Conservation (phyloP, 2,329 filamentous ascomycete species). For the Xylaria arbuscula region DNA sequence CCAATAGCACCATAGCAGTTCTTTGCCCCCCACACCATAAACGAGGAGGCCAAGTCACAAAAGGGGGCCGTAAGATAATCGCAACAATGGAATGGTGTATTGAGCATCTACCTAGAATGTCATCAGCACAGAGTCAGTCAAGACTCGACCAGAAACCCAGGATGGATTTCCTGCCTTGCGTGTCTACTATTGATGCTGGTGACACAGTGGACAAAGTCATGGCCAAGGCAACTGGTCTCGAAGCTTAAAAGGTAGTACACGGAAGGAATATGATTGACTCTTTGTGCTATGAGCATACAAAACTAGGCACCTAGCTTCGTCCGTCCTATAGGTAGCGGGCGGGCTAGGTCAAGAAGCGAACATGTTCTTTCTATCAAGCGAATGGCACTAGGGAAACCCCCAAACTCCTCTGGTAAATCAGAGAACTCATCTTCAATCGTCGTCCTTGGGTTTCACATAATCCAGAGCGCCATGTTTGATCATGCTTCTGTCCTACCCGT, state of each 20-base stretch:
- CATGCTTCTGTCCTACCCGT: conserved; percentile 39
- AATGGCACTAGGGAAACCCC: conserved; percentile 43
- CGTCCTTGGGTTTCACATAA: conserved; percentile 44
- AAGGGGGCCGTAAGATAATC: not conserved
- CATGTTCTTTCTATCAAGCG: conserved; percentile 44
- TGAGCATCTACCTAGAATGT: conserved; percentile 34
- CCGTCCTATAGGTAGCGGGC: conserved; percentile 36
- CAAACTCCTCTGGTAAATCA: conserved; percentile 36
- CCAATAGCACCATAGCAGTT: not conserved
- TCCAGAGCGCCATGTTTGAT: conserved; percentile 49
- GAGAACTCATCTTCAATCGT: conserved; percentile 41
- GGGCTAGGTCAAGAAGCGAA: conserved; percentile 46
- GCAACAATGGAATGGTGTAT: conserved; percentile 13
- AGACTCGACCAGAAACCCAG: conserved; percentile 1
- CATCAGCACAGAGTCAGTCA: conserved; percentile 30
- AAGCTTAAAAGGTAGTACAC: conserved; percentile 34
- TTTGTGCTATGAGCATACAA: conserved; percentile 36
- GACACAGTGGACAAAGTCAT: conserved; percentile 8
- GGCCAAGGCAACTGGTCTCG: not conserved
- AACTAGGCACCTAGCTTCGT: conserved; percentile 38
- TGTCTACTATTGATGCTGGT: conserved; percentile 13
- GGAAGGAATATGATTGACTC: conserved; percentile 42
- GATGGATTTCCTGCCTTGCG: conserved; percentile 3
- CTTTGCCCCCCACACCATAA: not conserved
- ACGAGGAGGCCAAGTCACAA: not conserved